phyloP scores from a whole-genome alignment of 2,329 filamentous ascomycete species.

The Cladosporium oxysporum region DNA sequence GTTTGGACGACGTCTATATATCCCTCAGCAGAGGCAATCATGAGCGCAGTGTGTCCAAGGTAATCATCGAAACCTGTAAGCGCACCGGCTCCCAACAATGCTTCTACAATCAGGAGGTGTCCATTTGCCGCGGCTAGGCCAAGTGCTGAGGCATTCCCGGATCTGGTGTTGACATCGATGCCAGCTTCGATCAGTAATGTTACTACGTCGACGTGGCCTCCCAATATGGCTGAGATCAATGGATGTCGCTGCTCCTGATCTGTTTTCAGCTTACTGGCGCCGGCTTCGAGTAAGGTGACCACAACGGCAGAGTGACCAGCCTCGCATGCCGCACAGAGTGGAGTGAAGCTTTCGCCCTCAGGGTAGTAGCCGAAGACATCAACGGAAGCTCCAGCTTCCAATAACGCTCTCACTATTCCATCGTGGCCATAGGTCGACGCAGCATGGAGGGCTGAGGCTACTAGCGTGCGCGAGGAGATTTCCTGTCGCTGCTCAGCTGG shows the following conservation, averaged over 20 bases:
- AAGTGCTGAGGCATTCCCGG: neutral
- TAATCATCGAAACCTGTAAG: neutral
- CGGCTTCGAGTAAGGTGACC: neutral
- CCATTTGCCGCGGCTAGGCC: neutral
- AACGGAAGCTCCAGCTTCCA: neutral
- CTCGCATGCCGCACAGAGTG: neutral
- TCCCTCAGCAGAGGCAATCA: neutral
- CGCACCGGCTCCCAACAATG: neutral
- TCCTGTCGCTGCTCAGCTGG: neutral
- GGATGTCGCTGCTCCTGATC: neutral
- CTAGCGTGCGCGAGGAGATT: neutral
- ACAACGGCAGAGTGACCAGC: neutral
- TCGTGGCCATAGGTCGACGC: neutral
- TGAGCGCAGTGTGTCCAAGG: neutral
- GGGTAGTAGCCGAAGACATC: neutral
- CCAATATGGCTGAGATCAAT: neutral
- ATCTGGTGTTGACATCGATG: neutral
- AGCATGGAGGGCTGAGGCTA: neutral
- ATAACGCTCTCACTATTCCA: neutral
- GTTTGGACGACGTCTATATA: neutral
- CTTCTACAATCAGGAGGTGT: neutral
- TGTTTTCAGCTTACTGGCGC: neutral
- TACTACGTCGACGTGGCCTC: neutral
- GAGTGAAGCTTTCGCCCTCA: neutral
- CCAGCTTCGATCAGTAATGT: neutral